A percentile compares a stretch with the other conserved stretches of the same genome.
These are phyloP conservation scores for Calamus simplicifolius DNA, from an alignment of 176 grass and related monocot genomes.

Conservation along the genomic window DNA sequence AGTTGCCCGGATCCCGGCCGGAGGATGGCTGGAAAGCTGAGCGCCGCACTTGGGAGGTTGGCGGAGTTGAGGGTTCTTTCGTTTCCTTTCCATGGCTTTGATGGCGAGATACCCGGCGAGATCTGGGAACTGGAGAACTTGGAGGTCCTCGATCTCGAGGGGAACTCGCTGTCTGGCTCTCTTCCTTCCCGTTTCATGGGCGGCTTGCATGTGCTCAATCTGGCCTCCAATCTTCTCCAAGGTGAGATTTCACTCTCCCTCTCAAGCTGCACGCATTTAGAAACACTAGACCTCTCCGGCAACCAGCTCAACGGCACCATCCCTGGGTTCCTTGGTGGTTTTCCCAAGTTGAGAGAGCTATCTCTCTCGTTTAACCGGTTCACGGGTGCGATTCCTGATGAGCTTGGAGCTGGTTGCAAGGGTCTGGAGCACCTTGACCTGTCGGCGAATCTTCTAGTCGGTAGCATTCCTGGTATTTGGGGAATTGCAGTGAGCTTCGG, in stretches of 20 bases:
- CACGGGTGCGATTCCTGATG: constrained; percentile 61
- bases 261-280: constrained; percentile 32
- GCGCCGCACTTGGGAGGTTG: not conserved
- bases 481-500: constrained; percentile 53
- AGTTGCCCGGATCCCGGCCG: constrained; percentile 4
- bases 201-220: constrained; percentile 43
- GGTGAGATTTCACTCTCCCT: constrained; percentile 63
- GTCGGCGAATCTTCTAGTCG: constrained; percentile 68
- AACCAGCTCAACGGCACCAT: constrained; percentile 76
- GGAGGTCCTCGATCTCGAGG: constrained; percentile 37
- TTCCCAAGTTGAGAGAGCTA: constrained; percentile 38
- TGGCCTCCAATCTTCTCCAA: constrained; percentile 54
- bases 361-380: constrained; percentile 64
- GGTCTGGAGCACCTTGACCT: constrained; percentile 58
- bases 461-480: constrained; percentile 63
- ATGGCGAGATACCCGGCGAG: constrained; percentile 47
- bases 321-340: constrained; percentile 32
- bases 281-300: constrained; percentile 66
- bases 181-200: constrained; percentile 36
- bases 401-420: constrained; percentile 38
- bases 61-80: constrained; percentile 8
- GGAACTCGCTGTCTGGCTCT: constrained; percentile 34
- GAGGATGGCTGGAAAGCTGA: constrained; percentile 7
- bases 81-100: constrained; percentile 32
- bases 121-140: constrained; percentile 48